Evolutionary conservation across 1,139 yeast species (phyloP).

Genomic region (Hyphopichia pseudoburtonii): DNA sequence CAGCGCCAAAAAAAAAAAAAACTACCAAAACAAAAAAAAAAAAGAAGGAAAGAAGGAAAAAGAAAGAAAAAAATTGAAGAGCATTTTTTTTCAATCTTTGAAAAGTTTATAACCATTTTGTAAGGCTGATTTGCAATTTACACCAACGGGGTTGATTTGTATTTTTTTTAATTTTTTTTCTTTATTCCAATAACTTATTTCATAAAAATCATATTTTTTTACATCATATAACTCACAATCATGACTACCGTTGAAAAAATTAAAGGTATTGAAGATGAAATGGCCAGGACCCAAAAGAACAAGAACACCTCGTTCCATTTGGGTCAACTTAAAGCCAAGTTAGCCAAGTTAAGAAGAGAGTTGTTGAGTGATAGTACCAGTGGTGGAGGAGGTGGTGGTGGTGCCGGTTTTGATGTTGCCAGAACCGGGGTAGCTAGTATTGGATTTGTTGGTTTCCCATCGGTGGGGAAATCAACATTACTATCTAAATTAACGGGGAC

Average conservation of each 20-base stretch:
- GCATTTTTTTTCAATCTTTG: too few relatives aligned
- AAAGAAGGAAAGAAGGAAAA: too few relatives aligned
- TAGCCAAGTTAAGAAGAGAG: constrained; percentile 93
- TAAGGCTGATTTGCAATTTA: too few relatives aligned
- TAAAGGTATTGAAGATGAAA: constrained; percentile 90
- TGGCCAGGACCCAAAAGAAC: constrained; percentile 94
- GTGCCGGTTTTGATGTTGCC: constrained; percentile 94
- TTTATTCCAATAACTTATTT: too few relatives aligned
- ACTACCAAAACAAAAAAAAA: too few relatives aligned
- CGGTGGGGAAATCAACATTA: constrained; percentile 94
- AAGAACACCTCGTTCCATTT: constrained; percentile 94
- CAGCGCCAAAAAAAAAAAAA: too few relatives aligned
- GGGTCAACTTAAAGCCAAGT: constrained; percentile 94
- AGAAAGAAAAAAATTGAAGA: too few relatives aligned
- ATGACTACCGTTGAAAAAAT: constrained; percentile 89
- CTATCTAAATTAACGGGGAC: constrained; percentile 90
- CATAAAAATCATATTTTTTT: too few relatives aligned
- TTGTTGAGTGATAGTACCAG: constrained; percentile 75
- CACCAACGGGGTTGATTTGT: too few relatives aligned
- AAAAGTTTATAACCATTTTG: too few relatives aligned
- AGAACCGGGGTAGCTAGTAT: constrained; percentile 97
- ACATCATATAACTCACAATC: too few relatives aligned
- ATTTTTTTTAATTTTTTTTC: too few relatives aligned
- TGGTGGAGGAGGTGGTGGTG: constrained; percentile 83
- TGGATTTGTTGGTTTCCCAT: constrained; percentile 97